These are phyloP conservation scores for Torulaspora delbrueckii DNA, from an alignment of 805 yeast species.

Conservation along the genomic window DNA sequence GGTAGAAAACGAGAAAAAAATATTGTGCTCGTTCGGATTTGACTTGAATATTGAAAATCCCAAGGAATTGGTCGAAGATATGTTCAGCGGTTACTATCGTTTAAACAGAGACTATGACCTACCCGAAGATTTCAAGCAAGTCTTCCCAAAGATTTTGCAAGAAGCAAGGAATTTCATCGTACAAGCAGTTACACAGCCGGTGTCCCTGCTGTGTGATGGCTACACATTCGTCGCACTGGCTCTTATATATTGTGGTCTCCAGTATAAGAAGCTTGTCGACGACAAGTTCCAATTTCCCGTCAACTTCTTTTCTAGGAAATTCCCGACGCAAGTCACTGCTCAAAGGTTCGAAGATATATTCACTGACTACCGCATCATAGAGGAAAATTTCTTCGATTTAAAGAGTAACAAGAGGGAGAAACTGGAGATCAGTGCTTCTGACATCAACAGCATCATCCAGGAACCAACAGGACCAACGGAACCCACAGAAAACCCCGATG, in stretches of 20 bases:
- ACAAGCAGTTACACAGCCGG: conserved; percentile 37
- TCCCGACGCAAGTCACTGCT: conserved; percentile 22
- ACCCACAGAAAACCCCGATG: no score
- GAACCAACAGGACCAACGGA: conserved; percentile 15
- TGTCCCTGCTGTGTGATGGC: conserved; percentile 34
- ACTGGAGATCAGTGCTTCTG: conserved; percentile 24
- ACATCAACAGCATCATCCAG: conserved; percentile 23
- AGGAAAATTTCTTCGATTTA: conserved; percentile 34
- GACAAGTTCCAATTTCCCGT: conserved; percentile 28
- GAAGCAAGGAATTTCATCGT: conserved; percentile 34
- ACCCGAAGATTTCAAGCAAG: conserved; percentile 25
- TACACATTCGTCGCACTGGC: conserved; percentile 29
- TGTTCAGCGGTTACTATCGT: conserved; percentile 33
- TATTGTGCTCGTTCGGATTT: conserved; percentile 33
- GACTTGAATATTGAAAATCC: conserved; percentile 35
- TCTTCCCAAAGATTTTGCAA: conserved; percentile 32
- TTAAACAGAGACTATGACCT: conserved; percentile 29
- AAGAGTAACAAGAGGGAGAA: conserved; percentile 35
- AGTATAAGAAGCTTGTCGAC: conserved; percentile 28
- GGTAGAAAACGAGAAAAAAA: conserved; percentile 31
- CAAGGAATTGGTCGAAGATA: conserved; percentile 34
- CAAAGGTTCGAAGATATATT: conserved; percentile 25
- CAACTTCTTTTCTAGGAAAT: conserved; percentile 30
- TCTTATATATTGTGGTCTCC: conserved; percentile 31
- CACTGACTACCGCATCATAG: conserved; percentile 30